Base-by-base conservation (phyloP, 2,329 filamentous ascomycete species). In the Sporothrix mexicana region DNA sequence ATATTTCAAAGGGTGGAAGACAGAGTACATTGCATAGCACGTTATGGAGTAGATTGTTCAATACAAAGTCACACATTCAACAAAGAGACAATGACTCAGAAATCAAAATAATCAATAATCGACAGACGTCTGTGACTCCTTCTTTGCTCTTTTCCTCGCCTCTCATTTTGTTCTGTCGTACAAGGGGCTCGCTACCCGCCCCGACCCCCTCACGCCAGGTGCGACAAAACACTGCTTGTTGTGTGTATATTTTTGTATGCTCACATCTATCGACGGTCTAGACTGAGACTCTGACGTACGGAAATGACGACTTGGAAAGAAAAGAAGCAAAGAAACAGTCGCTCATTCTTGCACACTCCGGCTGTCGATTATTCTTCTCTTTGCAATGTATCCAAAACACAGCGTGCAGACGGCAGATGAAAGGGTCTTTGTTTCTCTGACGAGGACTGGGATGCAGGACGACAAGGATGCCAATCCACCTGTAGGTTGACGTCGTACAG, bases 371-470 rank as follows among this genome's bases (percentile, higher is more conserved):
- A 5, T 10, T 20, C 17, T 9, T n/a, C 57, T 17, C 30, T 43
- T 25, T 17, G 30, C 59, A 66, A 45, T 66, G 41, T 66, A 66
- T 66, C 43, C 61, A 66, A 66, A 66, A 66, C 61, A 30, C n/a
- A 17, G 1, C 8, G 6, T 30, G 59, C 36, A 62, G 59, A 17
- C 15, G 43, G 59, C 36, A 62, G 59, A 43, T 62, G 36, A 20
- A 41, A 20, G 59, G 59, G 59, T 62, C 59, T 62, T 23, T 23
- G 9, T 20, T 43, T 20, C 17, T 62, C 13, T 20, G 20, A 23
- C 17, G 17, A 62, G 17, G 59, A 62, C 36, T 43, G 36, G 59
- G 59, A 17, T 43, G 4, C 30, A 36, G 59, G 17, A 62, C 13
- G 17, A 17, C 12, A 55, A 23, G 51, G 13, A 53, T n/a, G 20